Evolutionary conservation across 352 stramenopile genomes (phyloP), one percentile per base, ranked within the genome.

Genomic region (Phytophthora ramorum): DNA sequence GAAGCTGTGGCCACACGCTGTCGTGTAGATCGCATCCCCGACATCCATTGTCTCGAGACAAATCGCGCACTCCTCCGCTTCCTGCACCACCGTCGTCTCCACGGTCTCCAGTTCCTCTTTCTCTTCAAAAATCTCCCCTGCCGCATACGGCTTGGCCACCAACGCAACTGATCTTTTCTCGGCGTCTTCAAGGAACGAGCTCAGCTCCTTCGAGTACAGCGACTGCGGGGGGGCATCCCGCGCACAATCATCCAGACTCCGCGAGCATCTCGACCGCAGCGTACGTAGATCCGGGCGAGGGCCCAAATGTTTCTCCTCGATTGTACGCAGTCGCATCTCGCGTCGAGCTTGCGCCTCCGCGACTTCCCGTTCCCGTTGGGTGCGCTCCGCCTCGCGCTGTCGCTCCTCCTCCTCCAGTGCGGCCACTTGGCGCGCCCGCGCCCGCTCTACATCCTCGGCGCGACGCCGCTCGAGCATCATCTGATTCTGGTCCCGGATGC

Each of bases 1-100:
- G 75, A 95, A 95, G 58, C 81, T 92, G 63, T 95, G 87, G 44
- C 85, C 85, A 57, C 87, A 95, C 16, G 81, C 80, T 7, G 87
- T 95, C 37, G 87, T 95, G 56, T 88, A 93, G 59, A 95, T 93
- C 12, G 87, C 87, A 32, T 93, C 61, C 38, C 87, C 87, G 9
- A 89, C 79, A 41, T 92, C 82, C 82, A 95, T 92, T 1, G 78
- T 81, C 4, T 95, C 87, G 4, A 95, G 66, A 44, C 87, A 95
- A 56, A 95, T 92, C n/a, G 87, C 87, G 43, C 87, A 95, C 58
- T 95, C 87, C 14, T 94, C 87, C 0, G 78, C 81, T 59, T 92
- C 84, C 46, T 83, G 75, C 3, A 87, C 81, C 19, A 88, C 58
- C 6, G 79, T 88, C 0, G 76, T 78, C 46, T 76, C 60, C 5